Evolutionary conservation across 345 rosid genomes (phyloP), one percentile per base, ranked within the genome.

Genomic region (Gossypium arboreum): DNA sequence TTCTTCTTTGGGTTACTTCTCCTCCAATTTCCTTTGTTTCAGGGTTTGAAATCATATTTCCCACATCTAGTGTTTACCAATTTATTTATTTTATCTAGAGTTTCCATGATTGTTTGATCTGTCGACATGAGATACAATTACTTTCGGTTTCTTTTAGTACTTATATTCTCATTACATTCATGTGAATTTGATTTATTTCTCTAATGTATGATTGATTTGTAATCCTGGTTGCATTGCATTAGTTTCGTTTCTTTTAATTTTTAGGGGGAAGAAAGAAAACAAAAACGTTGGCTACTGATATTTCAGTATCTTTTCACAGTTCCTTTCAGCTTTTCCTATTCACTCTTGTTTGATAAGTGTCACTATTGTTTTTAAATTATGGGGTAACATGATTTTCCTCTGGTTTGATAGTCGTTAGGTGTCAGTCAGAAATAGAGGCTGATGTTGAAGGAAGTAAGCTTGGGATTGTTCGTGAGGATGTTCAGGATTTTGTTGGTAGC

Each of bases 381-480:
- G 39, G 50, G 47, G 54, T 57, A 9, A 44, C 55, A 25, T 73
- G 18, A 18, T 29, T 15, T 18, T 64, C 73, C 12, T 72, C 78
- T 74, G 54, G 1, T 16, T 39, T 81, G 57, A 20, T 76, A 94
- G 98, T 88, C 72, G 90, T 84, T 78, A 82, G 86, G 84, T 84
- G 90, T 65, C 15, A 22, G 22, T 22, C 29, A 20, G 62, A 87
- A 74, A 72, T 86, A 1, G 90, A 85, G 5, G 84, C 55, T 0
- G 92, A 80, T 75, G 88, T 74, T 60, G 94, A 86, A 69, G 98
- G 72, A 15, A 78, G 87, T 62, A 90, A 91, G 73, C 66, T 88
- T 67, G 94, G 97, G 76, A 81, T 89, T 68, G 87, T 89, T 60
- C 84, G 90, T 74, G 92, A 85, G 43, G 97, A 92, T 79, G 81